Conservation (phyloP, 2,329 filamentous ascomycete genomes). For the Tolypocladium capitatum region DNA sequence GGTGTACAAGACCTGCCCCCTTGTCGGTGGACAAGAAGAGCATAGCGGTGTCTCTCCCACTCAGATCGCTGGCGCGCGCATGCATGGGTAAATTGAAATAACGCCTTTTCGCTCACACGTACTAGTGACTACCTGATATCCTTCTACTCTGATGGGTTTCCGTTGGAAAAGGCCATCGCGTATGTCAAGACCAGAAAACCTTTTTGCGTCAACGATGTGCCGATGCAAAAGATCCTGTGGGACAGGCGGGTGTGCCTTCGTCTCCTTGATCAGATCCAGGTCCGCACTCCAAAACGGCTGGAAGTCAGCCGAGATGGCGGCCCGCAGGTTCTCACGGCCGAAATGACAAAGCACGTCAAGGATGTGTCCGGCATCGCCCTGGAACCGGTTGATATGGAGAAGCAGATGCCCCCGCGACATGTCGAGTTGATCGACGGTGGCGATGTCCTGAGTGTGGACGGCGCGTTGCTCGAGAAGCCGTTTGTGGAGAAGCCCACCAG, state of each 20-base stretch:
- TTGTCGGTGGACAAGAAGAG: slow-evolving; percentile 21
- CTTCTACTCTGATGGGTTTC: slow-evolving; percentile 97
- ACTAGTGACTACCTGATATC: slow-evolving; percentile 80
- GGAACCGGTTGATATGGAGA: slow-evolving; percentile 51
- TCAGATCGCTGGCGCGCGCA: background rate
- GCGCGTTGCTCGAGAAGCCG: slow-evolving; percentile 68
- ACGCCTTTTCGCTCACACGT: slow-evolving; percentile 8
- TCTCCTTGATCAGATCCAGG: slow-evolving; percentile 77
- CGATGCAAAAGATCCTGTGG: slow-evolving; percentile 96
- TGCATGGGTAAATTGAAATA: slow-evolving; percentile 1
- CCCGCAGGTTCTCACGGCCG: slow-evolving; percentile 61
- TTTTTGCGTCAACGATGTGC: slow-evolving; percentile 93
- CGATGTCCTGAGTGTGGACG: slow-evolving; percentile 80
- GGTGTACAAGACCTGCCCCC: background rate
- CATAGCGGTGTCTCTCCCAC: slow-evolving; percentile 13
- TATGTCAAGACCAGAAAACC: slow-evolving; percentile 89
- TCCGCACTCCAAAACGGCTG: slow-evolving; percentile 76
- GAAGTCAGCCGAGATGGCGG: slow-evolving; percentile 92
- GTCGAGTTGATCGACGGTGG: slow-evolving; percentile 84
- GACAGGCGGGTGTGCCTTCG: slow-evolving; percentile 81
- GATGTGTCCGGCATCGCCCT: slow-evolving; percentile 67
- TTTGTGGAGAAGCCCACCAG: slow-evolving; percentile 99
- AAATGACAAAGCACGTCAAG: slow-evolving; percentile 68
- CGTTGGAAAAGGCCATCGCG: slow-evolving; percentile 89
- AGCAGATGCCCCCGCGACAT: slow-evolving; percentile 51